These are phyloP conservation scores for Brassica juncea DNA, from an alignment of 345 rosid species.

Conservation along the genomic window DNA sequence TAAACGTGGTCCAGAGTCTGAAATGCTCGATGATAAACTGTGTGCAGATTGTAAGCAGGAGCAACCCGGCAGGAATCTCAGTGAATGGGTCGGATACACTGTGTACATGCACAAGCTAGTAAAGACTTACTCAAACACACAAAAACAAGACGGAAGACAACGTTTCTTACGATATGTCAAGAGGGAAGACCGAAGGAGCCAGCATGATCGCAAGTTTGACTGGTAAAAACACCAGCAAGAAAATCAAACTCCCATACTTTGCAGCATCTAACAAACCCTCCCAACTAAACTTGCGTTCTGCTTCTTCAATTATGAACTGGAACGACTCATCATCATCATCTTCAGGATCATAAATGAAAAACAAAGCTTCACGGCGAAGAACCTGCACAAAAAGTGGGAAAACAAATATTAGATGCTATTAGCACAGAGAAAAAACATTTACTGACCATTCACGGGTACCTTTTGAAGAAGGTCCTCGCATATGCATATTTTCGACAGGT, in stretches of 20 bases:
- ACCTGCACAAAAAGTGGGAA: constrained; percentile 54
- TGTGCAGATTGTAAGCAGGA: constrained; percentile 93
- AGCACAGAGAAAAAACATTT: background rate
- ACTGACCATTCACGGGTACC: constrained; percentile 46
- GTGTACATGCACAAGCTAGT: constrained; percentile 32
- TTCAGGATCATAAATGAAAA: constrained; percentile 96
- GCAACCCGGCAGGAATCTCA: constrained; percentile 98
- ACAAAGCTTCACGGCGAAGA: constrained; percentile 89
- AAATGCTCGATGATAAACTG: constrained; percentile 98
- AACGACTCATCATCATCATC: constrained; percentile 40
- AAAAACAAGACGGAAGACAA: background rate
- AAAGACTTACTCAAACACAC: background rate
- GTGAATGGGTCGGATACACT: constrained; percentile 98
- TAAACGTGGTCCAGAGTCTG: constrained; percentile 81
- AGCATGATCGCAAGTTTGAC: constrained; percentile 93
- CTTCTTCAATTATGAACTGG: constrained; percentile 75
- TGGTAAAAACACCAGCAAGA: constrained; percentile 96
- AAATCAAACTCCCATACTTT: constrained; percentile 95
- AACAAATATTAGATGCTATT: constrained; percentile 3
- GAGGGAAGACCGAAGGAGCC: constrained; percentile 88
- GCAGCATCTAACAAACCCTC: constrained; percentile 91
- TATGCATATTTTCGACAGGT: constrained; percentile 97
- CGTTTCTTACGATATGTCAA: constrained; percentile 85
- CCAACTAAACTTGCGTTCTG: constrained; percentile 96
- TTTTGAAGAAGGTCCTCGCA: constrained; percentile 98